These are phyloP conservation scores for Juglanconis oblonga DNA, from an alignment of 2,329 filamentous ascomycete species.

Conservation along the genomic window DNA sequence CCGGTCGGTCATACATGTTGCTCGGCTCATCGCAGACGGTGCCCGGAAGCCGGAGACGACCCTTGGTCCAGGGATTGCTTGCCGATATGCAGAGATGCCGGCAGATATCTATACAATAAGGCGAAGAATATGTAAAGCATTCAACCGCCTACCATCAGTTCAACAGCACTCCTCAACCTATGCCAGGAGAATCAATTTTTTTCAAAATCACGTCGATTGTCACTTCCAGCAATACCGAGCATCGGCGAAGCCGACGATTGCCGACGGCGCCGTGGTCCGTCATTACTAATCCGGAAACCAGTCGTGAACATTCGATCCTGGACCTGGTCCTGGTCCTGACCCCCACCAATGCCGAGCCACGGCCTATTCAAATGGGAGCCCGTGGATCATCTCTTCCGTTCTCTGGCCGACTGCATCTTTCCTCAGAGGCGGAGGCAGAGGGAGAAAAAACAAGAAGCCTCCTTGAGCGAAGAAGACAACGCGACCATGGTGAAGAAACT, in stretches of 20 bases:
- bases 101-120: not conserved
- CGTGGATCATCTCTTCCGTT: slow-evolving; percentile 4
- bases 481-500: slow-evolving; percentile 16
- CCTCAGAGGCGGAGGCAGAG: slow-evolving; percentile 8
- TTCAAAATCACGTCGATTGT: not conserved
- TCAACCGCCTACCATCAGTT: not conserved
- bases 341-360: slow-evolving; percentile 12
- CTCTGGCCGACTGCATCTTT: slow-evolving; percentile 12
- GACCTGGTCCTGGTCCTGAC: not conserved
- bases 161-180: no score
- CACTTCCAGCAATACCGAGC: not conserved
- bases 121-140: not conserved
- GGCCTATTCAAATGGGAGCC: slow-evolving; percentile 9
- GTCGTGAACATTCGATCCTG: not conserved
- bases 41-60: no score
- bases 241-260: not conserved
- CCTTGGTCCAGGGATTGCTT: not conserved
- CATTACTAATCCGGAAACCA: slow-evolving; percentile 7
- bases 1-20: no score
- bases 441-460: slow-evolving; percentile 1
- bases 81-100: not conserved
- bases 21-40: not conserved
- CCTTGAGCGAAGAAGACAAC: not conserved
- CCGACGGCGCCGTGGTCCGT: not conserved
- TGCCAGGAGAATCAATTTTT: no score